A percentile compares a stretch with the other conserved stretches of the same genome.
These are phyloP conservation scores for Cladophialophora exuberans DNA, from an alignment of 2,329 filamentous ascomycete species.

Conservation along the genomic window DNA sequence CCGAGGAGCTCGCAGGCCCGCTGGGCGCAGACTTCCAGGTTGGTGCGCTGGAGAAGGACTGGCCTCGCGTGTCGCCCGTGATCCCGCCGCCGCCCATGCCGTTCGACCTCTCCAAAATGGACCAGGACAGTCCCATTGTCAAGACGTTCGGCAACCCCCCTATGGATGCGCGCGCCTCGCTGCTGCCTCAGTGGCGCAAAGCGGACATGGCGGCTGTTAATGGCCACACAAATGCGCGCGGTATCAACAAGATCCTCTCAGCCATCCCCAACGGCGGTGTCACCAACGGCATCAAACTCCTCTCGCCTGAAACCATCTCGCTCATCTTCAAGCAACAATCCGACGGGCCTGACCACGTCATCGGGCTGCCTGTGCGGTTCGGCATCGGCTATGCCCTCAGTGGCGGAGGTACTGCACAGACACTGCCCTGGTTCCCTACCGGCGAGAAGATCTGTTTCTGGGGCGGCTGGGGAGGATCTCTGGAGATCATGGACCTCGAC, in stretches of 20 bases:
- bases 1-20: constrained; percentile 47
- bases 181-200: constrained; percentile 41
- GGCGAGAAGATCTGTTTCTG: constrained; percentile 47
- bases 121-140: constrained; percentile 35
- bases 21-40: constrained; percentile 53
- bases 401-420: constrained; percentile 32
- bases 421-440: constrained; percentile 36
- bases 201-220: constrained; percentile 49
- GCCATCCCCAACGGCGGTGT: constrained; percentile 40
- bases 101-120: constrained; percentile 28
- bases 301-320: constrained; percentile 49
- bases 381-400: constrained; percentile 49
- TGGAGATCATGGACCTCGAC: constrained; percentile 50
- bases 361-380: constrained; percentile 41
- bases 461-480: constrained; percentile 52
- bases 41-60: constrained; percentile 48
- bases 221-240: constrained; percentile 52
- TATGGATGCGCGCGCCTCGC: constrained; percentile 30
- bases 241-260: constrained; percentile 48
- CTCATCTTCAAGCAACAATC: constrained; percentile 51
- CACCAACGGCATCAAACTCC: constrained; percentile 40
- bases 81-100: constrained; percentile 31
- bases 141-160: constrained; percentile 39
- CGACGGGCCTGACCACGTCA: constrained; percentile 46
- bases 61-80: constrained; percentile 44